These are phyloP conservation scores for Parsonsia alboflavescens DNA, from an alignment of 257 asterid species.

Conservation along the genomic window DNA sequence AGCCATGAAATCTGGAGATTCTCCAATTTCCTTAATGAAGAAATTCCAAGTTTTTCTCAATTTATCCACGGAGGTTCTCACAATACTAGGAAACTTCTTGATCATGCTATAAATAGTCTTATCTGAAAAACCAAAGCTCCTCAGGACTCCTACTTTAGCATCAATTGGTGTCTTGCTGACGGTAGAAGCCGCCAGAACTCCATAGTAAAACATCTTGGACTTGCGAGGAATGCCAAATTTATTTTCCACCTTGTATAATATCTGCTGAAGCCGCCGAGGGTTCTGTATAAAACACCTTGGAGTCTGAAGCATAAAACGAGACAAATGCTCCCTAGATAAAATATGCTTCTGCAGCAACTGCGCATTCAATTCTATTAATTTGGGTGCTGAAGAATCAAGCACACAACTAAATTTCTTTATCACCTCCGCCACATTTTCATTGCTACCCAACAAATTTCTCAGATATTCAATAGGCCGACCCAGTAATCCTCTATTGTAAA, in stretches of 20 bases:
- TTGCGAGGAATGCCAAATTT: conserved; percentile 7
- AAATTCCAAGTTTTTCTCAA: conserved; percentile 4
- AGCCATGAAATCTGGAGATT: conserved; percentile 6
- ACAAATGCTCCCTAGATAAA: background rate
- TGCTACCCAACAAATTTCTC: conserved; percentile 3
- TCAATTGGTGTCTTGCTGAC: conserved; percentile 6
- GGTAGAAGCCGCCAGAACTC: background rate
- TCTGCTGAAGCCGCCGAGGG: background rate
- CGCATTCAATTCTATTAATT: background rate
- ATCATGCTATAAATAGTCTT: background rate
- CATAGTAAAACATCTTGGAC: conserved; percentile 11
- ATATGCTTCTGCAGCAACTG: conserved; percentile 2
- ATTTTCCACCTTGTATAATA: conserved; percentile 6
- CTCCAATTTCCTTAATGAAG: conserved; percentile 13
- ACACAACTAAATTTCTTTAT: conserved; percentile 7
- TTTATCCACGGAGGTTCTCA: conserved; percentile 5
- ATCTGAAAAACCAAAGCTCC: conserved; percentile 19
- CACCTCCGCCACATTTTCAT: conserved; percentile 6
- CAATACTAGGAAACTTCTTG: conserved; percentile 3
- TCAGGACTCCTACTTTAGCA: conserved; percentile 2
- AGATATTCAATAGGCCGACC: conserved; percentile 5
- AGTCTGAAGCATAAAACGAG: background rate
- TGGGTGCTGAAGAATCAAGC: background rate
- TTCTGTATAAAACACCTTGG: conserved; percentile 3
- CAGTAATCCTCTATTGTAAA: background rate